phyloP scores from a whole-genome alignment of 1,284 basidiomycete species.

The Bjerkandera adusta region DNA sequence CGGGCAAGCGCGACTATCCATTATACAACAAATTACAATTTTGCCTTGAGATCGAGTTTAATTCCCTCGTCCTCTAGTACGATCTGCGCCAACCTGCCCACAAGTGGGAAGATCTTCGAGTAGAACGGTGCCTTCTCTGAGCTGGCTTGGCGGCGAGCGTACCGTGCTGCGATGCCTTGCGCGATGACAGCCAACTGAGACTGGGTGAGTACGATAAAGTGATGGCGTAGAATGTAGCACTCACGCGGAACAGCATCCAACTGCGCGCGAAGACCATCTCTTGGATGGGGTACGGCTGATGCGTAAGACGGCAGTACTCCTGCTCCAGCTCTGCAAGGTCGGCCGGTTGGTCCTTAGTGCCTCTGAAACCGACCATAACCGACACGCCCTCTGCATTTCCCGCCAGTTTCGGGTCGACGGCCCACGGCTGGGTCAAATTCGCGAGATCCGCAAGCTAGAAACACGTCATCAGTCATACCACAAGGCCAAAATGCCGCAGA shows the following conservation, averaged over 20 bases:
- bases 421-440: constrained; percentile 87
- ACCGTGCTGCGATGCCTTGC: constrained; percentile 92
- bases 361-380: constrained; percentile 55
- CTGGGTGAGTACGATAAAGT: neutral
- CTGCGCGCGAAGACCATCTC: constrained; percentile 80
- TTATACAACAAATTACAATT: constrained; percentile 10
- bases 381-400: constrained; percentile 16
- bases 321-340: constrained; percentile 73
- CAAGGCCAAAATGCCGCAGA: constrained; percentile 18
- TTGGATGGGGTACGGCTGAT: constrained; percentile 66
- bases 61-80: constrained; percentile 51
- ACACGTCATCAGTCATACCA: neutral
- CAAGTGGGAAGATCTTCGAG: constrained; percentile 54
- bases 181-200: constrained; percentile 74
- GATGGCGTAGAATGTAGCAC: constrained; percentile 26
- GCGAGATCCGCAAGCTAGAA: constrained; percentile 85
- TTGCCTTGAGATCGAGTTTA: constrained; percentile 2
- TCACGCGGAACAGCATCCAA: constrained; percentile 86
- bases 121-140: constrained; percentile 72
- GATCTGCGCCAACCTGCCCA: constrained; percentile 62
- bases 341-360: constrained; percentile 58
- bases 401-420: constrained; percentile 46
- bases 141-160: constrained; percentile 82
- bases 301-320: constrained; percentile 66
- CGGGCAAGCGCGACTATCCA: neutral